Percentiles rank a stretch among this genome's conserved stretches.
Evolutionary conservation across 1,284 basidiomycete species (phyloP).

Genomic region (Mycena citricolor): DNA sequence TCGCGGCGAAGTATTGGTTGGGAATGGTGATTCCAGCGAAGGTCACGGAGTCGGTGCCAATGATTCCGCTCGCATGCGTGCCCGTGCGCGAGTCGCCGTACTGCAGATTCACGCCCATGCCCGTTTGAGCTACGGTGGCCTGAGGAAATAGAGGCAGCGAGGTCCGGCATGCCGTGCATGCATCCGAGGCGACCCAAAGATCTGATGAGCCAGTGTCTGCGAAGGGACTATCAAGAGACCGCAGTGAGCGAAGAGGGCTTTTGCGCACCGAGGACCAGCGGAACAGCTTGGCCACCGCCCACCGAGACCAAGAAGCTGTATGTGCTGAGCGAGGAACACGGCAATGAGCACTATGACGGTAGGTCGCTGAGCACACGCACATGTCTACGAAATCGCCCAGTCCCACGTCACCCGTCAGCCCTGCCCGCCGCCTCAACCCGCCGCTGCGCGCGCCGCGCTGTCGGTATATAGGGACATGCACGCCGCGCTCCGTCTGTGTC

Average conservation of each 20-base stretch:
- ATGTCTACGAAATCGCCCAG: conserved; percentile 48
- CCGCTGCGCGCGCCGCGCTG: conserved; percentile 7
- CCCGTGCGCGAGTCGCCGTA: conserved; percentile 59
- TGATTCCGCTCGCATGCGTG: conserved; percentile 49
- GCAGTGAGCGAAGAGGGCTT: neutral
- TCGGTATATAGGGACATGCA: conserved; percentile 34
- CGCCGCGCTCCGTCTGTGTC: conserved; percentile 28
- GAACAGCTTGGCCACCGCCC: conserved; percentile 38
- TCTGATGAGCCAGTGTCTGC: conserved; percentile 60
- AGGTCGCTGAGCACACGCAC: conserved; percentile 33
- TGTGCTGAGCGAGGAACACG: conserved; percentile 32
- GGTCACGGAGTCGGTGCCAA: conserved; percentile 46
- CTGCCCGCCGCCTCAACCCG: conserved; percentile 24
- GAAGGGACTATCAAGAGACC: neutral
- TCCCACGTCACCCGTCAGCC: conserved; percentile 30
- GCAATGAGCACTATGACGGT: neutral
- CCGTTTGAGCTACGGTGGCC: conserved; percentile 37
- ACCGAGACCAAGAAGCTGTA: conserved; percentile 48
- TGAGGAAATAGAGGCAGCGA: conserved; percentile 40
- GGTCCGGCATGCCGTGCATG: conserved; percentile 37
- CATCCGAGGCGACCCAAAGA: conserved; percentile 54
- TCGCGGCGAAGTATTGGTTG: conserved; percentile 50
- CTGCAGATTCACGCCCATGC: conserved; percentile 39
- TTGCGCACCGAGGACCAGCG: conserved; percentile 45
- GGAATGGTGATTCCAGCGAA: conserved; percentile 43